Base-by-base conservation (phyloP, 306 rosid genomes). In the Prunus mume region DNA sequence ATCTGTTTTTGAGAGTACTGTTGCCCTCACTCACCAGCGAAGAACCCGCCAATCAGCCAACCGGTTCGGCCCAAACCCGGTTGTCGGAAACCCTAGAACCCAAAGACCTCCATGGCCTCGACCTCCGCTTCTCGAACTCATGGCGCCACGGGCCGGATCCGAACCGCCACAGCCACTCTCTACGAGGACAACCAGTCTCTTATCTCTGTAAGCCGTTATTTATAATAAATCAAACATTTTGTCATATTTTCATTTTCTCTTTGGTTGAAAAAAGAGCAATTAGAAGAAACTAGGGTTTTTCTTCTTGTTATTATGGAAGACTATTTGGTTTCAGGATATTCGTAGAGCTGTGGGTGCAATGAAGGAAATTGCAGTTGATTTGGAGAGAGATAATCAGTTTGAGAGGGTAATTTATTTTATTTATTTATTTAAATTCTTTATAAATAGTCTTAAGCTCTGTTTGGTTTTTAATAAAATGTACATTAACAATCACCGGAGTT, bases 331-430 rank as follows among this genome's bases (percentile, higher is more conserved):
- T 84, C 83, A 95, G 97, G 97, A 90, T 56, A 80, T 90, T 24
- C 87, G 97, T 38, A 78, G 56, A 83, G 69, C 88, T 43, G 74
- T 86, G 75, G 34, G 11, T 68, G 9, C 87, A 83, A 88, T 90
- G 92, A 91, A 87, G 88, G 91, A 86, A 4, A 78, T 95, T 77
- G 97, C 93, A 0, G 87, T 90, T 82, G 91, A 92, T 83, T 80
- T 92, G 79, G 99, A 92, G 84, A 88, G 73, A 68, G 88, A 88
- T 20, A 81, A 85, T 17, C 88, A 82, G 45, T 77, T 83, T 64
- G 85, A 81, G 57, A 88, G 71, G 93, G 96, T 92, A 85, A 49
- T 65, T 34, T 70, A 41, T 30, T 50, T 71, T 20, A 12, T 50
- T 75, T 12, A 38, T 38, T 6, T 66, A 1, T 38, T 9, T 9